A percentile compares a stretch with the other conserved stretches of the same genome.
These are phyloP conservation scores for Solanum paucissectum DNA, from an alignment of 257 asterid species.

Conservation along the genomic window DNA sequence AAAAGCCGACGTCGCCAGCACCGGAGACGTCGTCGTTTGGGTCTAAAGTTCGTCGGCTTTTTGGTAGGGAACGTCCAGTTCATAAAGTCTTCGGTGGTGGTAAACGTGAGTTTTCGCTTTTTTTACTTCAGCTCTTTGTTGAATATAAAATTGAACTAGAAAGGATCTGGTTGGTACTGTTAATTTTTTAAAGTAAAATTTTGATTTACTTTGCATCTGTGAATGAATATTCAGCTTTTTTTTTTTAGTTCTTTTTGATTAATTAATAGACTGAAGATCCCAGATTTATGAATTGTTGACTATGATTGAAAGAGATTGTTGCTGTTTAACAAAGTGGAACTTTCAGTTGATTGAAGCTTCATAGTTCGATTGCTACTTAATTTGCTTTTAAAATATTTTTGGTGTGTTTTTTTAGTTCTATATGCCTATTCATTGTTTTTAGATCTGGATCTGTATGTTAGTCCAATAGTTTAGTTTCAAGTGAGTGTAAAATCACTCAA, in stretches of 20 bases:
- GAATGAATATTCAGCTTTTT: not conserved
- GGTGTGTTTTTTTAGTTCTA: not conserved
- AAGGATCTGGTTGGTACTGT: not conserved
- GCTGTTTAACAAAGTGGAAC: not conserved
- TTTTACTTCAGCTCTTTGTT: not conserved
- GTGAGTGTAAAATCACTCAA: not conserved
- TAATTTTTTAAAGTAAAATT: not conserved
- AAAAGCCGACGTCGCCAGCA: conserved; percentile 8
- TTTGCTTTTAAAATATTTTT: not conserved
- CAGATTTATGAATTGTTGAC: not conserved
- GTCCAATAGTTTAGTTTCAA: not conserved
- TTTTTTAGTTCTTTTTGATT: not conserved
- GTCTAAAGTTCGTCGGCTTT: conserved; percentile 47
- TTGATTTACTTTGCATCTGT: not conserved
- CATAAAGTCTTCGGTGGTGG: conserved; percentile 79
- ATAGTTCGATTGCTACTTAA: not conserved
- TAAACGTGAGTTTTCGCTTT: conserved; percentile 30
- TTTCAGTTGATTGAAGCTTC: not conserved
- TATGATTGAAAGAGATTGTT: not conserved
- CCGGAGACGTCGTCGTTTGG: conserved; percentile 18
- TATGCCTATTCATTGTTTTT: not conserved
- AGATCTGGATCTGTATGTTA: not conserved
- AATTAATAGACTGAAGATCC: not conserved
- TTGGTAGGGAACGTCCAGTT: conserved; percentile 67
- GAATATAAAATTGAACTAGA: not conserved